phyloP scores from a whole-genome alignment of 257 asterid genomes.

The Ehretia macrophylla region DNA sequence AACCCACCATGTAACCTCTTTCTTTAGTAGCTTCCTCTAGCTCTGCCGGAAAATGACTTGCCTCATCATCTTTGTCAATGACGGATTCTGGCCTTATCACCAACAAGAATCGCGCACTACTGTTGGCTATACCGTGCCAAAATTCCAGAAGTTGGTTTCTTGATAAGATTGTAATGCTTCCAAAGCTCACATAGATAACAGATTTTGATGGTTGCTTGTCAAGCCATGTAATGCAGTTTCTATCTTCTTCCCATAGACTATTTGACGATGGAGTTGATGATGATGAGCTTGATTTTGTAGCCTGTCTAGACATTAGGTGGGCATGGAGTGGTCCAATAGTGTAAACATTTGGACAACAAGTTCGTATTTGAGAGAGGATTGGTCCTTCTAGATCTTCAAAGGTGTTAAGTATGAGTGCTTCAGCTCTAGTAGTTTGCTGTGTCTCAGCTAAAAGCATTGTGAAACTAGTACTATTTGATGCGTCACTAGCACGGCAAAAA shows the following conservation, averaged over 20 bases:
- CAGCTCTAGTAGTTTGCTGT: conserved; percentile 32
- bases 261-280: not conserved
- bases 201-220: conserved; percentile 22
- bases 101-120: conserved; percentile 29
- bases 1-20: conserved; percentile 24
- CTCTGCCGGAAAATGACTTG: conserved; percentile 9
- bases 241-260: conserved; percentile 18
- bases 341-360: conserved; percentile 19
- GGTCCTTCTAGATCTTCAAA: conserved; percentile 32
- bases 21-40: conserved; percentile 15
- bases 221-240: conserved; percentile 26
- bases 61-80: not conserved
- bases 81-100: conserved; percentile 17
- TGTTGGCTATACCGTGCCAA: conserved; percentile 31
- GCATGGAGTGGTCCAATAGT: conserved; percentile 31
- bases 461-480: too few species aligned
- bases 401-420: conserved; percentile 40
- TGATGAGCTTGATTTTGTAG: not conserved
- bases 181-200: conserved; percentile 28
- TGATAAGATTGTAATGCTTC: conserved; percentile 20
- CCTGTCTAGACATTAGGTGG: conserved; percentile 12
- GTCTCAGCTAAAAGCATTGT: conserved; percentile 27
- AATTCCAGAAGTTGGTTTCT: conserved; percentile 22
- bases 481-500: conserved; percentile 29
- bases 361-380: conserved; percentile 19